Evolutionary conservation across 192 early-diverging fungal species (phyloP), one percentile per base, ranked within the genome.

Genomic region (Phycomyces blakesleeanus): DNA sequence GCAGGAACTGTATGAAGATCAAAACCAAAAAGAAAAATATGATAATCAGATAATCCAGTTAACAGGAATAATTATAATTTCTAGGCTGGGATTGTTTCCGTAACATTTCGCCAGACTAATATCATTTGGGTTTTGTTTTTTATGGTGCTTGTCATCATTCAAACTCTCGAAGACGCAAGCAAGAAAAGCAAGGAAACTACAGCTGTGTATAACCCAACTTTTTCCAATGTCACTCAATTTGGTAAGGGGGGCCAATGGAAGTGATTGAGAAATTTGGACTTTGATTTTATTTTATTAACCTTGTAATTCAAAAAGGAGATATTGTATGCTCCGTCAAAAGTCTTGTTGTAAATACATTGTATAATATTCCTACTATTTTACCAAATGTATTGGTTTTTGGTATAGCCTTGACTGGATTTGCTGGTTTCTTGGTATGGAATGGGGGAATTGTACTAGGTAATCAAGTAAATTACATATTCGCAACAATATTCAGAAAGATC

Each of bases 61-160:
- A n/a, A n/a, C n/a, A n/a, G n/a, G 38, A 39, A 15, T 4, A 49
- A 14, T 16, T 50, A 16, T 21, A 18, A 61, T 40, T 4, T 21
- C 24, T 51, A 78, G 76, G 21, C 57, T 22, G 69, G 75, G 25
- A 66, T 66, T 1, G 27, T 76, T 1, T 77, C 87, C 22, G 63
- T 91, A 25, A 79, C 82, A 51, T 89, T 94, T 72, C 81, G 96
- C 11, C 96, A 98, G 69, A 98, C 95, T 24, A 98, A 98, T 69
- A 85, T 89, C 16, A 78, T 96, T 0, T 98, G 96, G 96, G 72
- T 89, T 10, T 71, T 76, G 16, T 91, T 96, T 65, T 79, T 88
- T 24, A 79, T 85, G 22, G 83, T 80, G 7, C 62, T 72, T 10
- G 53, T 75, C 1, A 57, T 78, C 0, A 53, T 83, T 15, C 69